phyloP scores from a whole-genome alignment of 179 eudicot species.

The Spinacia oleracea region DNA sequence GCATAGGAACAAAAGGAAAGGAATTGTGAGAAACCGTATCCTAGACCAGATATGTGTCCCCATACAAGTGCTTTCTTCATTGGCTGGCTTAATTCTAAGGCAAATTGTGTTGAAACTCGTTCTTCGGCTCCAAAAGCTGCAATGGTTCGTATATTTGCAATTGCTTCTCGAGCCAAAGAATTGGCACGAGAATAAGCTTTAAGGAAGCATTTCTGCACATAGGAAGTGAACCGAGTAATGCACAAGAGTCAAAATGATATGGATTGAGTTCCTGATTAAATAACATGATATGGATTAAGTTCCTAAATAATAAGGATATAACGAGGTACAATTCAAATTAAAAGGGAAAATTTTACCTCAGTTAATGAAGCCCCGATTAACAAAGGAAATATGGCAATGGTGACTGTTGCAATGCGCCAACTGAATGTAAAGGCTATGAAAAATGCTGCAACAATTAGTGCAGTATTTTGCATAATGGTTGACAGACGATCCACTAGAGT shows the following conservation, averaged over 20 bases:
- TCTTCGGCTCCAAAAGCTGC: constrained; percentile 73
- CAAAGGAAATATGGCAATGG: constrained; percentile 52
- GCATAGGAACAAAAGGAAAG: constrained; percentile 61
- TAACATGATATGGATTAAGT: no score
- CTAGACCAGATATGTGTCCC: constrained; percentile 63
- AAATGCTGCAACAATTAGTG: constrained; percentile 57
- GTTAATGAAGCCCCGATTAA: constrained; percentile 55
- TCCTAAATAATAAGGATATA: no score
- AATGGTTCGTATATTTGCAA: constrained; percentile 57
- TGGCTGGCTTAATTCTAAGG: constrained; percentile 43
- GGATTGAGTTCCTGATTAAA: no score
- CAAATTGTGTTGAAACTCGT: constrained; percentile 40
- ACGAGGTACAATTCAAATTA: background rate
- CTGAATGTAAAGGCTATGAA: constrained; percentile 50
- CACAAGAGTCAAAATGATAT: no score
- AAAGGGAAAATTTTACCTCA: constrained; percentile 34
- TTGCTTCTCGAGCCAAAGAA: constrained; percentile 63
- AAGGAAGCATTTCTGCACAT: constrained; percentile 60
- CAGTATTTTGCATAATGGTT: constrained; percentile 53
- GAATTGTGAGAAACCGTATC: constrained; percentile 56
- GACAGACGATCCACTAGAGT: constrained; percentile 65
- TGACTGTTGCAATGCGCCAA: constrained; percentile 63
- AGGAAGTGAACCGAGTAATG: no score
- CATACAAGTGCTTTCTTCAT: constrained; percentile 50
- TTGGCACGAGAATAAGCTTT: constrained; percentile 52